Percentiles rank a stretch among this genome's conserved stretches.
phyloP scores from a whole-genome alignment of 805 yeast genomes.

The Sugiyamaella boreocaroliniensis region DNA sequence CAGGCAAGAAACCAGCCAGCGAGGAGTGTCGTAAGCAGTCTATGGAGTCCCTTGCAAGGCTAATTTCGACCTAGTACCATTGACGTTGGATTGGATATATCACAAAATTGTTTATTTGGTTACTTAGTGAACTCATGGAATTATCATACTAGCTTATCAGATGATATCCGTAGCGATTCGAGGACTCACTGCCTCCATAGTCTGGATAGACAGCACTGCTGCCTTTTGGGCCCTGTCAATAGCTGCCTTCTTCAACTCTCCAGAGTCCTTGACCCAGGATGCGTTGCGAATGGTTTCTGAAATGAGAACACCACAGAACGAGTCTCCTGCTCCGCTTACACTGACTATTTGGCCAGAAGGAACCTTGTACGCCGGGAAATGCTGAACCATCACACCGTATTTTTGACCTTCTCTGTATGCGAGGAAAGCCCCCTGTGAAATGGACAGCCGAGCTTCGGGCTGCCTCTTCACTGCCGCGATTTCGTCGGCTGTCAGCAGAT shows the following conservation, averaged over 20 bases:
- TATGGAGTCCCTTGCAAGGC: conserved; percentile 30
- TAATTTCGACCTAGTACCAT: neutral
- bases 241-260: conserved; percentile 24
- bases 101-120: neutral
- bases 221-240: conserved; percentile 33
- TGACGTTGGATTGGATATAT: neutral
- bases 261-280: conserved; percentile 30
- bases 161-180: neutral
- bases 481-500: conserved; percentile 26
- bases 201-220: conserved; percentile 32
- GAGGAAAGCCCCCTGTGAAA: neutral
- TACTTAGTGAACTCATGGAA: neutral
- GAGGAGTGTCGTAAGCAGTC: conserved; percentile 45
- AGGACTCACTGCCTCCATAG: conserved; percentile 26
- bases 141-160: neutral
- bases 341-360: conserved; percentile 41
- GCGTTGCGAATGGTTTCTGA: conserved; percentile 33
- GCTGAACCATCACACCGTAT: conserved; percentile 56
- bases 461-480: neutral
- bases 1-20: conserved; percentile 61
- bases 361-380: conserved; percentile 42
- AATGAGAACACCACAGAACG: conserved; percentile 60
- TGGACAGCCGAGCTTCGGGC: neutral
- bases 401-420: neutral
- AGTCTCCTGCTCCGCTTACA: conserved; percentile 89